Conservation (phyloP, 805 yeast species). For the Sungouiella thailandica region DNA sequence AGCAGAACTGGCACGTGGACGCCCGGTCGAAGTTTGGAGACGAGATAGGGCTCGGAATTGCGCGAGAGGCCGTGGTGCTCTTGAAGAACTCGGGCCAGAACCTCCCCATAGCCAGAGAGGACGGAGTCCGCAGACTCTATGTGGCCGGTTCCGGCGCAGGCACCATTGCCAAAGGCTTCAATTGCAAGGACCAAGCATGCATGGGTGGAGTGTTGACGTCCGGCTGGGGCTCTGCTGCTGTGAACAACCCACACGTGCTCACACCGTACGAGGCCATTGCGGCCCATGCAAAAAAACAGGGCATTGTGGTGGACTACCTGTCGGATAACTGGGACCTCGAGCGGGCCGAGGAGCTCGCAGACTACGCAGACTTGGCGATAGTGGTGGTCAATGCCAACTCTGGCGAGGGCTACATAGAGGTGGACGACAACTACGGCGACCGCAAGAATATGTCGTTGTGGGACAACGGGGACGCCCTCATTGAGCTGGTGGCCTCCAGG, state of each 20-base stretch:
- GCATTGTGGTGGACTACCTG: slow-evolving; percentile 41
- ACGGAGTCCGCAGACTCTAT: slow-evolving; percentile 35
- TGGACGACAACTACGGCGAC: slow-evolving; percentile 58
- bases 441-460: slow-evolving; percentile 48
- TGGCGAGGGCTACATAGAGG: slow-evolving; percentile 56
- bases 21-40: slow-evolving; percentile 46
- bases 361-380: slow-evolving; percentile 49
- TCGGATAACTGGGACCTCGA: slow-evolving; percentile 44
- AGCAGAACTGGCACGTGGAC: slow-evolving; percentile 51
- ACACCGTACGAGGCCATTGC: slow-evolving; percentile 56
- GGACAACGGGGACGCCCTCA: slow-evolving; percentile 55
- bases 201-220: slow-evolving; percentile 50
- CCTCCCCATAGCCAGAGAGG: slow-evolving; percentile 47
- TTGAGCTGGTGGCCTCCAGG: slow-evolving; percentile 42
- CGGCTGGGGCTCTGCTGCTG: slow-evolving; percentile 67
- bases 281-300: slow-evolving; percentile 40
- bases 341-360: slow-evolving; percentile 40
- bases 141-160: slow-evolving; percentile 54
- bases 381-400: slow-evolving; percentile 52
- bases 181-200: slow-evolving; percentile 49
- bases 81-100: slow-evolving; percentile 48
- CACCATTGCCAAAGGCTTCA: slow-evolving; percentile 46
- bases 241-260: slow-evolving; percentile 49
- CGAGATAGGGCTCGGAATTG: slow-evolving; percentile 46
- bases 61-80: slow-evolving; percentile 53